These are phyloP conservation scores for Yarrowia sp. DNA, from an alignment of 805 yeast genomes.

Conservation along the genomic window DNA sequence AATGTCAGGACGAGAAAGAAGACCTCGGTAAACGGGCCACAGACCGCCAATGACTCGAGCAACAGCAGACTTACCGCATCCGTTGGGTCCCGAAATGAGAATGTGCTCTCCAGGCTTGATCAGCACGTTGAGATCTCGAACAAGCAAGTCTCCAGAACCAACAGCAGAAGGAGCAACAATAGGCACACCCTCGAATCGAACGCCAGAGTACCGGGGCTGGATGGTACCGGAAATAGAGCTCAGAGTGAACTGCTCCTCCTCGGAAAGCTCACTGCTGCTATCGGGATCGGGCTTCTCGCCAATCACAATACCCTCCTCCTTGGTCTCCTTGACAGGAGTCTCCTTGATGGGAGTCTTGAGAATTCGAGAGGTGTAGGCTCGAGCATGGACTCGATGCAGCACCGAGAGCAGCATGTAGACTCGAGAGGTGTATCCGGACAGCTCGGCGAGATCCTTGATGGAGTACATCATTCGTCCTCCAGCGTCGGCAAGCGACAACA, in stretches of 20 bases:
- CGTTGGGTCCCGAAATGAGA: constrained; percentile 84
- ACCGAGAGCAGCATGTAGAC: constrained; percentile 78
- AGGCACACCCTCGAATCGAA: constrained; percentile 82
- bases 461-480: constrained; percentile 95
- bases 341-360: constrained; percentile 37
- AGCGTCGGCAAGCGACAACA: constrained; percentile 92
- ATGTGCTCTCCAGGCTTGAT: constrained; percentile 70
- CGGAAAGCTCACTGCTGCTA: constrained; percentile 23
- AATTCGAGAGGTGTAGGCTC: constrained; percentile 44
- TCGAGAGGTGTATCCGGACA: constrained; percentile 89
- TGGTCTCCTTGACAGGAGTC: constrained; percentile 20
- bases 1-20: constrained; percentile 73
- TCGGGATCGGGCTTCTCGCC: constrained; percentile 29
- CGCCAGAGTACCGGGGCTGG: constrained; percentile 77
- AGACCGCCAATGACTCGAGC: constrained; percentile 83
- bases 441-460: constrained; percentile 86
- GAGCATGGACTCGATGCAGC: constrained; percentile 81
- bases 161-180: constrained; percentile 69
- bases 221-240: constrained; percentile 78
- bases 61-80: constrained; percentile 88
- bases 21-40: constrained; percentile 89
- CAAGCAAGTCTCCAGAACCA: constrained; percentile 61
- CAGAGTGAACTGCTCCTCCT: constrained; percentile 45
- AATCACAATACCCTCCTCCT: constrained; percentile 39
- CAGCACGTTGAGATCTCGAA: constrained; percentile 68